Base-by-base conservation (phyloP, 441 rosid genomes). In the Eugenia klotzschiana region DNA sequence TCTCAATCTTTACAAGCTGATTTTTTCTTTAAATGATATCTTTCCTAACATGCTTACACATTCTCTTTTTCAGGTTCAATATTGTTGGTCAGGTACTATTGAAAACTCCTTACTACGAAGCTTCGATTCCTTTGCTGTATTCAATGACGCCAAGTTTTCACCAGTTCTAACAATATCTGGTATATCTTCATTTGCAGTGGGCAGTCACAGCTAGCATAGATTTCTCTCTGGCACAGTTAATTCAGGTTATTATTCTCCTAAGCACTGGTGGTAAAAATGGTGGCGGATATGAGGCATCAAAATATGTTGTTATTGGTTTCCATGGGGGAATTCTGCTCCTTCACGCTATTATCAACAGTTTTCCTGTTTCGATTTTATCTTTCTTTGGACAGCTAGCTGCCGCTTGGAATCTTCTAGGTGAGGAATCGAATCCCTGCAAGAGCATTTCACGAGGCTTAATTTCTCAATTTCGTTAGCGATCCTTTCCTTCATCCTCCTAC, bases 161-260 rank as follows among this genome's bases (percentile, higher is more conserved):
- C 81, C 49, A 23, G 64, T 55, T 85, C 84, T 74, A 50, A 81
- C 82, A 79, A 51, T 79, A 84, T 51, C 56, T 53, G 25, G 49
- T 43, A 72, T 55, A 25, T 43, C 84, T 86, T 69, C 51, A 79
- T 86, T 84, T 92, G 94, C 93, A 96, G 99, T 96, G 97, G 98
- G 99, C 98, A 51, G 96, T 95, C 56, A 96, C 99, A 57, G 87
- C 99, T 53, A 96, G 99, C 86, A 50, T 96, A 52, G 99, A 96
- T 86, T 96, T 88, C 88, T 95, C 99, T 2, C 93, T 96, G 25
- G 98, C 99, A 27, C 95, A 93, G 89, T 84, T 96, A 90, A 91
- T 95, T 89, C 94, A 93, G 87, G 99, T 95, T 83, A 96, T 96
- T 37, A 90, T 93, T 58, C 98, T 95, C 79, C 98, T 96, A 49